These are phyloP conservation scores for Crithidia sp. DNA, from an alignment of 208 protist species.

Conservation along the genomic window DNA sequence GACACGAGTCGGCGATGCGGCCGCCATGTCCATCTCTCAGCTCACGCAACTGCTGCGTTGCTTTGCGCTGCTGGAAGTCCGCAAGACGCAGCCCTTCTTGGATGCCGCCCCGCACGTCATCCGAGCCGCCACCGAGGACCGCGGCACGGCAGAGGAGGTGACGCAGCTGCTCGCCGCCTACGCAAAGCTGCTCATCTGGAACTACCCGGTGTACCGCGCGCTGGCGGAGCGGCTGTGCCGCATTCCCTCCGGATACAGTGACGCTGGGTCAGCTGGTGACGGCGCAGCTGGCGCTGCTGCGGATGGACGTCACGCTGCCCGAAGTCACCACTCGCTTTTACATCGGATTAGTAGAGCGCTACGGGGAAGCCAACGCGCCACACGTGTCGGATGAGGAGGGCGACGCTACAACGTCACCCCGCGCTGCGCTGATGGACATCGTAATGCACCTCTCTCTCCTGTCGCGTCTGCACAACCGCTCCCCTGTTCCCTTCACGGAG, in stretches of 20 bases:
- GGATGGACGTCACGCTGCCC: constrained; percentile 69
- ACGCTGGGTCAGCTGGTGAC: constrained; percentile 54
- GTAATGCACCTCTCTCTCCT: constrained; percentile 49
- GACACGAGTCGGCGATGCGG: background rate
- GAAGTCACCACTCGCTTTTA: constrained; percentile 33
- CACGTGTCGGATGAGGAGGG: background rate
- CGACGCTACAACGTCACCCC: background rate
- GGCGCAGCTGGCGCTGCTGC: constrained; percentile 61
- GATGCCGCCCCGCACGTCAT: constrained; percentile 57
- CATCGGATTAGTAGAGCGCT: constrained; percentile 2
- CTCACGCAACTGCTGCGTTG: constrained; percentile 54
- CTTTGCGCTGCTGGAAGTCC: constrained; percentile 69
- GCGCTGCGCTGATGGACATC: constrained; percentile 9
- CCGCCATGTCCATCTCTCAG: constrained; percentile 41
- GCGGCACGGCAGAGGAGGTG: constrained; percentile 34
- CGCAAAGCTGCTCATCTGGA: constrained; percentile 80
- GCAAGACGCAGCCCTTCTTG: constrained; percentile 57
- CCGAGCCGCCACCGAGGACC: constrained; percentile 23
- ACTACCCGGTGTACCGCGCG: constrained; percentile 65
- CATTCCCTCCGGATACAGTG: constrained; percentile 26
- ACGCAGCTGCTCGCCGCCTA: constrained; percentile 66
- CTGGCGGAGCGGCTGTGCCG: constrained; percentile 49
- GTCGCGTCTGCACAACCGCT: constrained; percentile 28
- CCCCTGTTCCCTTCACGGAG: background rate
- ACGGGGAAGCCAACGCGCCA: background rate